phyloP scores from a whole-genome alignment of 306 rosid species.

The Trifolium pratense region DNA sequence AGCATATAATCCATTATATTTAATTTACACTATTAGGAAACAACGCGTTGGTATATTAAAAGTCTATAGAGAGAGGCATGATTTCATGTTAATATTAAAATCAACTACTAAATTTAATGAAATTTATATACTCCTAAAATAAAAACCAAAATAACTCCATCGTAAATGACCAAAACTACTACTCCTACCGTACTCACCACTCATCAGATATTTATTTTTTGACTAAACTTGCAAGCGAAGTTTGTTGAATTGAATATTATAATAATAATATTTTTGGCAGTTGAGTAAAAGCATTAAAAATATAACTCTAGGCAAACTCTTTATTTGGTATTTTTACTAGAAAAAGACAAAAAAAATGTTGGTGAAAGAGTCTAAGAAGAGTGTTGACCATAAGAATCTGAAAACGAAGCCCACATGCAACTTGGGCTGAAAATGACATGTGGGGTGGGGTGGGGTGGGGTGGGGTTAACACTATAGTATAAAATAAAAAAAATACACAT shows the following conservation, averaged over 20 bases:
- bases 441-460: too few species aligned
- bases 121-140: too few species aligned
- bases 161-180: too few species aligned
- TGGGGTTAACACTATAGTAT: neutral
- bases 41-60: neutral
- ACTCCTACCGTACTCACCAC: too few species aligned
- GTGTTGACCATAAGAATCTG: slow-evolving; percentile 25
- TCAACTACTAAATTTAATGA: neutral
- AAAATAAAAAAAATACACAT: neutral
- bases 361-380: neutral
- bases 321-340: neutral
- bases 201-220: too few species aligned
- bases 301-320: neutral
- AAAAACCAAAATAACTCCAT: neutral
- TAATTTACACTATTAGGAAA: neutral
- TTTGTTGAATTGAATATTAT: neutral
- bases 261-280: neutral
- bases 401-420: slow-evolving; percentile 8
- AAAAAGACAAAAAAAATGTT: slow-evolving; percentile 19
- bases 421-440: slow-evolving; percentile 4
- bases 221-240: slow-evolving; percentile 13
- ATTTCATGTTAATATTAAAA: neutral
- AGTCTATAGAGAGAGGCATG: neutral
- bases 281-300: neutral
- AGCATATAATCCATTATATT: neutral